These are phyloP conservation scores for Arachis hypogaea DNA, from an alignment of 306 rosid species.

Conservation along the genomic window DNA sequence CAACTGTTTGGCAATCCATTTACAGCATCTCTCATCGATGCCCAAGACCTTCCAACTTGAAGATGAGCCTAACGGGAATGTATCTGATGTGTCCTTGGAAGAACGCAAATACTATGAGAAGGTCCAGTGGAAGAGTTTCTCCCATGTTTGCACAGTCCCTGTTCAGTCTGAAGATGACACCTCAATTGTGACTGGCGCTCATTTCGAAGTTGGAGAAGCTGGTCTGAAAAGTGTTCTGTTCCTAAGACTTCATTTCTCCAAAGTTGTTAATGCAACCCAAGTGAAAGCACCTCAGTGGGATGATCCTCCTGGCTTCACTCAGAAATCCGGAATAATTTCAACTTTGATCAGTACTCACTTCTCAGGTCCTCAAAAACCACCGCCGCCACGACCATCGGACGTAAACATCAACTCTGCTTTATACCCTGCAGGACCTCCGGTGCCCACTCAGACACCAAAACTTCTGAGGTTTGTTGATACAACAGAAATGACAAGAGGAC, in stretches of 20 bases:
- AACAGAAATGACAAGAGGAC: conserved; percentile 92
- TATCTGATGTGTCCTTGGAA: conserved; percentile 45
- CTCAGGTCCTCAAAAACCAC: conserved; percentile 68
- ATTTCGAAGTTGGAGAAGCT: conserved; percentile 68
- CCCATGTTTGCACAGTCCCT: conserved; percentile 89
- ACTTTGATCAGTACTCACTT: conserved; percentile 75
- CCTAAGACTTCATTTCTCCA: conserved; percentile 65
- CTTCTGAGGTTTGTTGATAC: conserved; percentile 86
- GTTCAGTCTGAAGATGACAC: conserved; percentile 64
- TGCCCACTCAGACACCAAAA: conserved; percentile 68
- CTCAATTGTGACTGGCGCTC: conserved; percentile 79
- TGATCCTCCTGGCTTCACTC: conserved; percentile 70
- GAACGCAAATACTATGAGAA: conserved; percentile 79
- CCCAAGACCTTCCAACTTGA: conserved; percentile 71
- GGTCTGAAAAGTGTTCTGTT: conserved; percentile 73
- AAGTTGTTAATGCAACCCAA: conserved; percentile 47
- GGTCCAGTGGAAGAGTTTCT: conserved; percentile 93
- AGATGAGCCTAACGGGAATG: conserved; percentile 44
- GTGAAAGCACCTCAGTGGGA: conserved; percentile 64
- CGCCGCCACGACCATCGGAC: conserved; percentile 65
- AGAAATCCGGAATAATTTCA: conserved; percentile 84
- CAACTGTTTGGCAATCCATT: conserved; percentile 80
- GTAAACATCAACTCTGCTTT: conserved; percentile 80
- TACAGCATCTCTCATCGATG: conserved; percentile 85
- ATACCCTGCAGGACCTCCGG: conserved; percentile 88